phyloP scores from a whole-genome alignment of 1,139 yeast species.

The Pichia sp. region DNA sequence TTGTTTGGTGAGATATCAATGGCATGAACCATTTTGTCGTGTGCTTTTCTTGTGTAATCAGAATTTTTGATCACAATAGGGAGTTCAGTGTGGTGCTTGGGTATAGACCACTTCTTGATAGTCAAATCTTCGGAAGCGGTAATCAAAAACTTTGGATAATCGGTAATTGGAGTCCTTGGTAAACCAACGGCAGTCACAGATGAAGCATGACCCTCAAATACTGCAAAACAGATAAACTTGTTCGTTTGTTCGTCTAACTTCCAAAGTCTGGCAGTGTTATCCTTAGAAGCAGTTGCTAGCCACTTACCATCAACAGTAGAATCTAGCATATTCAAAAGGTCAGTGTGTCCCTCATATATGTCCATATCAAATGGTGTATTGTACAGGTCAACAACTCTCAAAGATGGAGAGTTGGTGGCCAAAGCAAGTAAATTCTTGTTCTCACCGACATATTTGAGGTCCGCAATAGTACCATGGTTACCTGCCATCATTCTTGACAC shows the following conservation, averaged over 20 bases:
- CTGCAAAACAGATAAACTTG: constrained; percentile 48
- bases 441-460: constrained; percentile 71
- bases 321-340: constrained; percentile 76
- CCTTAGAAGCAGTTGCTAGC: constrained; percentile 94
- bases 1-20: constrained; percentile 87
- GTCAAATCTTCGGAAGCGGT: constrained; percentile 91
- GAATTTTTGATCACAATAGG: constrained; percentile 40
- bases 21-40: constrained; percentile 90
- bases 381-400: constrained; percentile 58
- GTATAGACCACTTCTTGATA: constrained; percentile 81
- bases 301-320: constrained; percentile 73
- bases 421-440: constrained; percentile 50
- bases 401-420: constrained; percentile 93
- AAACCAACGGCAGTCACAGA: constrained; percentile 78
- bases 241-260: constrained; percentile 36
- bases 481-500: constrained; percentile 65
- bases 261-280: constrained; percentile 82
- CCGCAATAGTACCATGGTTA: constrained; percentile 94
- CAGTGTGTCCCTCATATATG: constrained; percentile 75
- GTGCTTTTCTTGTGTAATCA: constrained; percentile 89
- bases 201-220: constrained; percentile 80
- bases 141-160: constrained; percentile 61
- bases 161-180: constrained; percentile 48
- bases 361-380: constrained; percentile 52
- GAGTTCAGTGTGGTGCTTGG: constrained; percentile 29